A percentile compares a stretch with the other conserved stretches of the same genome.
Evolutionary conservation across 208 protist genomes (phyloP).

Genomic region (Leishmania tropica): DNA sequence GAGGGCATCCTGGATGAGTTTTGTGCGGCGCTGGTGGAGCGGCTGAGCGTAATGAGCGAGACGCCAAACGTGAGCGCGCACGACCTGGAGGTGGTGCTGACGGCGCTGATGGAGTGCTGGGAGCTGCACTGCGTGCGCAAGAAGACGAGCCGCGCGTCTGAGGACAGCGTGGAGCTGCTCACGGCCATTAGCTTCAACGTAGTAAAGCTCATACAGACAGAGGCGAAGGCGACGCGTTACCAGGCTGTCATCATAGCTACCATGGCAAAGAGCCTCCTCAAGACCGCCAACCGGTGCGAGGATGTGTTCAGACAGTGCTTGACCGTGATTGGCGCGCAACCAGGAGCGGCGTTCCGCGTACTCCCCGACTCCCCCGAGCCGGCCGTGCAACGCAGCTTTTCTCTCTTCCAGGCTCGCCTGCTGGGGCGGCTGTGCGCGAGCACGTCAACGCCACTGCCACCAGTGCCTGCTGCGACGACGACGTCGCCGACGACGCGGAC

Average conservation of each 20-base stretch:
- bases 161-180: conserved; percentile 74
- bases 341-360: conserved; percentile 34
- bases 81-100: conserved; percentile 69
- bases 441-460: background rate
- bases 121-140: conserved; percentile 84
- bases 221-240: conserved; percentile 49
- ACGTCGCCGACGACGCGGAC: background rate
- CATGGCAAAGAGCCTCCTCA: conserved; percentile 50
- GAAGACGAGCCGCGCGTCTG: conserved; percentile 31
- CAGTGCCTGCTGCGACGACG: background rate
- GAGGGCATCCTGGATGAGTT: conserved; percentile 76
- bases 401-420: conserved; percentile 39
- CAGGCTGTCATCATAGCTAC: conserved; percentile 17
- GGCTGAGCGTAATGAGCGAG: conserved; percentile 46
- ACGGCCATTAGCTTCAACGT: conserved; percentile 61
- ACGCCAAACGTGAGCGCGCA: conserved; percentile 62
- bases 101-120: conserved; percentile 74
- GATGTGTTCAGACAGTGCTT: conserved; percentile 53
- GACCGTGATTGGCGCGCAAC: conserved; percentile 36
- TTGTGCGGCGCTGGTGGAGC: conserved; percentile 76
- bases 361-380: conserved; percentile 24
- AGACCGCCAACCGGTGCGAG: conserved; percentile 47
- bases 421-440: conserved; percentile 43
- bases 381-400: conserved; percentile 34
- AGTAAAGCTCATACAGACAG: conserved; percentile 28